Base-by-base conservation (phyloP, 805 yeast genomes). In the Lipomyces spencermartinsiae region DNA sequence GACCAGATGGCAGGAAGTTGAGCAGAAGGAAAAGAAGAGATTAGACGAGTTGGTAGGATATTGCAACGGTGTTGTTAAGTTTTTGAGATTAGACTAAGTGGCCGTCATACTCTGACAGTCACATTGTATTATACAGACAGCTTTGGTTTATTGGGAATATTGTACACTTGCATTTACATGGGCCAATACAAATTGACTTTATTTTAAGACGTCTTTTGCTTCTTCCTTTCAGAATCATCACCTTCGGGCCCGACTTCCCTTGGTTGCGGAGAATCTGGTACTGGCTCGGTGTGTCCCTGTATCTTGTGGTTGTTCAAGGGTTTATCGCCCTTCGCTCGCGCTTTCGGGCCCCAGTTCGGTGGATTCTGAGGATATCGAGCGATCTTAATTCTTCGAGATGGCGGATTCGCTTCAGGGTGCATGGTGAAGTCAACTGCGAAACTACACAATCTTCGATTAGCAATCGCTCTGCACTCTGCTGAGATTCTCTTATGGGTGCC, bases 291-390 rank as follows among this genome's bases (percentile, higher is more conserved):
- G 4, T 37, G 58, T 1, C 65, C 64, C 16, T 53, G 61, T 5
- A 33, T n/a, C 58, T 43, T 63, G 53, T 51, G 29, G 53, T 59
- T 54, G 35, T 56, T 37, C 19, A 19, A 54, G 14, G 51, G 58
- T 25, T 60, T 54, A 49, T 67, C 68, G 39, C 69, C 73, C 31
- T 64, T 69, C 9, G 97, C 96, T 75, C 90, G 87, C 2, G 97
- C 87, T 80, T 90, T 92, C 49, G 98, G 99, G 1, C 99, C 99
- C 99, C 99, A 95, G 77, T 91, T 89, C 77, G 91, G 91, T 16
- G 99, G 99, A 76, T 93, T 94, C 76, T 88, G 93, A 77, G 93
- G 99, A 79, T 85, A 94, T 74, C 97, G 84, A 14, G 92, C 92
- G 76, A 94, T 86, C 79, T 92, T 92, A 67, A 92, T 83, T 71